Percentiles rank a stretch among this genome's conserved stretches.
These are phyloP conservation scores for Leucosporidium yakuticum DNA, from an alignment of 768 basidiomycete genomes.

Conservation along the genomic window DNA sequence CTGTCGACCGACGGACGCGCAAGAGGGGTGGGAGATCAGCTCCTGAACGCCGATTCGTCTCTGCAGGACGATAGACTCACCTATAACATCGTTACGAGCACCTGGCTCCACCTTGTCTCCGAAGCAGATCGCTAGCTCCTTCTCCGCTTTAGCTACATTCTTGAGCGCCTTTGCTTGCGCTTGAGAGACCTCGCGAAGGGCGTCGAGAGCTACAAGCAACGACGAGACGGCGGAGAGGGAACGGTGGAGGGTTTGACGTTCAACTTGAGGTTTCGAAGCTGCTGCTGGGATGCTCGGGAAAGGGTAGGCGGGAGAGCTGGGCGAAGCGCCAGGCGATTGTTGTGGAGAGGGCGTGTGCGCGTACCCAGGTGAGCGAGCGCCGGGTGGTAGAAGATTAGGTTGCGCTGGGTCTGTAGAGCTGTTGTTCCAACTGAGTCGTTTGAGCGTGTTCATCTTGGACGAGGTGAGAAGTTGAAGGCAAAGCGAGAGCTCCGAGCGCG, in stretches of 20 bases:
- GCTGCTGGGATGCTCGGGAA: background rate
- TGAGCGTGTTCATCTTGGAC: too few relatives aligned
- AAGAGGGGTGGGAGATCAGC: background rate
- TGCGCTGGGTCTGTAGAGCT: too few relatives aligned
- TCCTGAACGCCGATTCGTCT: background rate
- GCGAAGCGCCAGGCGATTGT: too few relatives aligned
- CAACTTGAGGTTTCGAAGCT: constrained; percentile 1
- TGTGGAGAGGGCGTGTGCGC: too few relatives aligned
- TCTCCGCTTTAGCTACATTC: constrained; percentile 12
- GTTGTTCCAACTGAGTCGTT: too few relatives aligned
- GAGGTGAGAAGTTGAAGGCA: too few relatives aligned
- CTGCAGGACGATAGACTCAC: background rate
- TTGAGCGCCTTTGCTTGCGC: constrained; percentile 22
- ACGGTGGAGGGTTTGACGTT: constrained; percentile 31
- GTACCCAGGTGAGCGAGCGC: too few relatives aligned
- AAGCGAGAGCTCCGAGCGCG: too few relatives aligned
- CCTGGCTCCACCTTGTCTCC: constrained; percentile 6
- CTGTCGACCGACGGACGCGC: background rate
- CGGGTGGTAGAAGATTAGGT: too few relatives aligned
- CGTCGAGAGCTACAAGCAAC: constrained; percentile 34
- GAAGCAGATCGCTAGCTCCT: constrained; percentile 22
- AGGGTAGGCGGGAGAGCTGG: background rate
- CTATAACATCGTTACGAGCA: constrained; percentile 7
- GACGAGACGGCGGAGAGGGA: constrained; percentile 13
- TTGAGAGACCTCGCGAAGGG: constrained; percentile 9